Evolutionary conservation across 2,329 filamentous ascomycete genomes (phyloP).

Genomic region (Aureobasidium sp.): DNA sequence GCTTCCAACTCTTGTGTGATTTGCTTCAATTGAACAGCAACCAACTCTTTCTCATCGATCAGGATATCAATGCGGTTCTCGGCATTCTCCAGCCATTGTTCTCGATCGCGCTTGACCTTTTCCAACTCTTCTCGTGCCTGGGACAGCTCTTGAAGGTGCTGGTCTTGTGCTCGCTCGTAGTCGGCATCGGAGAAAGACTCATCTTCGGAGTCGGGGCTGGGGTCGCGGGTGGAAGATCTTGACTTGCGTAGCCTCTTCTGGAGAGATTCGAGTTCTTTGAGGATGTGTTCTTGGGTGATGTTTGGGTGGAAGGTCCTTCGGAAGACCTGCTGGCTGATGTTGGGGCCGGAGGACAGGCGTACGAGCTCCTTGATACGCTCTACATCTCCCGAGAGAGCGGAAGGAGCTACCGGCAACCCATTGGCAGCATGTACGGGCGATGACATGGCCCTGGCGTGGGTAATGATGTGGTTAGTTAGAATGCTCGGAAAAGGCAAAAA

Average conservation of each 20-base stretch:
- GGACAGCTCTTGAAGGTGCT: slow-evolving; percentile 12
- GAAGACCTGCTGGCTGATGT: slow-evolving; percentile 15
- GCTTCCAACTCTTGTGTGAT: slow-evolving; percentile 13
- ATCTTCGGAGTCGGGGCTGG: slow-evolving; percentile 9
- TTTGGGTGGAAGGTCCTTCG: slow-evolving; percentile 14
- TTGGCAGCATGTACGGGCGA: slow-evolving; percentile 8
- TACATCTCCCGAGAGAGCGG: slow-evolving; percentile 12
- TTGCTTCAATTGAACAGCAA: slow-evolving; percentile 16
- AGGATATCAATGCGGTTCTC: slow-evolving; percentile 25
- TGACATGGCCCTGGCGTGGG: background rate
- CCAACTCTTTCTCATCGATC: slow-evolving; percentile 22
- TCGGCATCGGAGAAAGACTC: slow-evolving; percentile 11
- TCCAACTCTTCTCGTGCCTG: slow-evolving; percentile 12
- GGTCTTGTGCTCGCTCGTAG: slow-evolving; percentile 5
- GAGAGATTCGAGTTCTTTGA: slow-evolving; percentile 15
- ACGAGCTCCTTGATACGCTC: slow-evolving; percentile 17
- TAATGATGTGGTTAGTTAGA: background rate
- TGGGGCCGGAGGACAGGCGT: slow-evolving; percentile 11
- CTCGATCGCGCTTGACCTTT: slow-evolving; percentile 21
- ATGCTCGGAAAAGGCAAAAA: background rate
- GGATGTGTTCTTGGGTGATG: slow-evolving; percentile 14
- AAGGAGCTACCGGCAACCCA: background rate
- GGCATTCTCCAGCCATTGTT: slow-evolving; percentile 26
- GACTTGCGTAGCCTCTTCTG: slow-evolving; percentile 12
- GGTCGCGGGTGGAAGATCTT: background rate